Conservation (phyloP, 78 protist genomes). For the Dictyostelium capitatum region DNA sequence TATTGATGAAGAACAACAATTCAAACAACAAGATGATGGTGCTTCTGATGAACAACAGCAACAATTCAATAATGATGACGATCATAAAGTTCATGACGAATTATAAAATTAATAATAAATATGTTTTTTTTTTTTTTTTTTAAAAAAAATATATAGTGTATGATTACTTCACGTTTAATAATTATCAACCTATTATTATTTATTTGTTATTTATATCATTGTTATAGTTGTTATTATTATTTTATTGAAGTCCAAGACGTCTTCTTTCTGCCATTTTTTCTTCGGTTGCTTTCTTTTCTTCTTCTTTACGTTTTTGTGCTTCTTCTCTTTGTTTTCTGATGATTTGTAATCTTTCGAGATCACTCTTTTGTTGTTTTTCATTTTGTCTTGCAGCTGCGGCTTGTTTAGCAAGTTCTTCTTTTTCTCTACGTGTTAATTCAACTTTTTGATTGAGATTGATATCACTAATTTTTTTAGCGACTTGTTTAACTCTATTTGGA, state of each 20-base stretch:
- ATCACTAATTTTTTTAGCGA: conserved; percentile 42
- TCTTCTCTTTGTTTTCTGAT: conserved; percentile 82
- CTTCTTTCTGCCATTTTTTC: conserved; percentile 51
- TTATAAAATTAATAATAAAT: conserved; percentile 28
- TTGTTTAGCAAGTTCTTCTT: conserved; percentile 72
- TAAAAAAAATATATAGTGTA: background rate
- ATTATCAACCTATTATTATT: background rate
- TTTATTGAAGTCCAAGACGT: background rate
- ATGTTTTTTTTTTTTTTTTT: background rate
- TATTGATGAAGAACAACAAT: background rate
- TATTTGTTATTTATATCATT: background rate
- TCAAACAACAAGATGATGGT: background rate
- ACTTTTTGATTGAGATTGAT: background rate
- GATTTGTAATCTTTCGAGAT: conserved; percentile 52
- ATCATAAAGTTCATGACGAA: conserved; percentile 49
- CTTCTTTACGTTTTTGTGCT: conserved; percentile 79
- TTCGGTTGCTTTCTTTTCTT: conserved; percentile 74
- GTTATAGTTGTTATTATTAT: background rate
- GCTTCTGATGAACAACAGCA: conserved; percentile 33
- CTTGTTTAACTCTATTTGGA: conserved; percentile 59
- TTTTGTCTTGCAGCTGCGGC: background rate
- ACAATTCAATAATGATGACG: conserved; percentile 12
- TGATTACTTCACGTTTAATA: no score
- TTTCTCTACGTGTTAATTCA: conserved; percentile 66
- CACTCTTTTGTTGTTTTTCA: conserved; percentile 54